Percentiles rank a stretch among this genome's conserved stretches.
phyloP scores from a whole-genome alignment of 768 basidiomycete species.

The Phlebiopsis gigantea region DNA sequence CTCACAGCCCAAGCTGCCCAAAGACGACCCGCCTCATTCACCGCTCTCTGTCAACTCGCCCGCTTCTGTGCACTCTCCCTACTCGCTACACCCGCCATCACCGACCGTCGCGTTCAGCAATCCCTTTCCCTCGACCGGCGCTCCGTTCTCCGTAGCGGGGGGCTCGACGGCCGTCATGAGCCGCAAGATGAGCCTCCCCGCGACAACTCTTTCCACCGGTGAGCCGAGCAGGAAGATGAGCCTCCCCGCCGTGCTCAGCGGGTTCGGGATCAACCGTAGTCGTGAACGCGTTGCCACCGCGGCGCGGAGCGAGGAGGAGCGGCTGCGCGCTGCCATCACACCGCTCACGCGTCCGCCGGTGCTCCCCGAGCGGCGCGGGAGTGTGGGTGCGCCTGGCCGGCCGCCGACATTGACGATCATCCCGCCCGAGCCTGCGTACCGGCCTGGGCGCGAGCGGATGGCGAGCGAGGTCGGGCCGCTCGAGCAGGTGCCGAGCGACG shows the following conservation, averaged over 20 bases:
- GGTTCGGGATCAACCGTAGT: background rate
- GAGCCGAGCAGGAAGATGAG: background rate
- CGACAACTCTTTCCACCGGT: background rate
- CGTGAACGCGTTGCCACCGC: background rate
- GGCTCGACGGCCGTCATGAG: background rate
- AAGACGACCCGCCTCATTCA: slow-evolving; percentile 16
- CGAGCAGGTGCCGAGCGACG: background rate
- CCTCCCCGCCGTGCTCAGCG: background rate
- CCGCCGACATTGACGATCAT: background rate
- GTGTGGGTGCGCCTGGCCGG: background rate
- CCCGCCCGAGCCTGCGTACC: background rate
- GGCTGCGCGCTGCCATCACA: background rate
- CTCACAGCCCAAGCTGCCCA: slow-evolving; percentile 40
- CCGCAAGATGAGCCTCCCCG: background rate
- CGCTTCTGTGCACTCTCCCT: too few species aligned
- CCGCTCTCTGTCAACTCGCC: slow-evolving; percentile 1
- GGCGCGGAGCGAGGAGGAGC: background rate
- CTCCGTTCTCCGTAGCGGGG: background rate
- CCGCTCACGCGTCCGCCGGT: slow-evolving; percentile 7
- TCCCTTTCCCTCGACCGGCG: background rate
- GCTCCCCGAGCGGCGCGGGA: background rate
- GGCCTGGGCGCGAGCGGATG: background rate
- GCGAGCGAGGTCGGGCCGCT: background rate
- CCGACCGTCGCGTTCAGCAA: slow-evolving; percentile 4
- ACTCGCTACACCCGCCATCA: slow-evolving; percentile 2